Conservation (phyloP, 768 basidiomycete species). For the Daedaleopsis sinensis region DNA sequence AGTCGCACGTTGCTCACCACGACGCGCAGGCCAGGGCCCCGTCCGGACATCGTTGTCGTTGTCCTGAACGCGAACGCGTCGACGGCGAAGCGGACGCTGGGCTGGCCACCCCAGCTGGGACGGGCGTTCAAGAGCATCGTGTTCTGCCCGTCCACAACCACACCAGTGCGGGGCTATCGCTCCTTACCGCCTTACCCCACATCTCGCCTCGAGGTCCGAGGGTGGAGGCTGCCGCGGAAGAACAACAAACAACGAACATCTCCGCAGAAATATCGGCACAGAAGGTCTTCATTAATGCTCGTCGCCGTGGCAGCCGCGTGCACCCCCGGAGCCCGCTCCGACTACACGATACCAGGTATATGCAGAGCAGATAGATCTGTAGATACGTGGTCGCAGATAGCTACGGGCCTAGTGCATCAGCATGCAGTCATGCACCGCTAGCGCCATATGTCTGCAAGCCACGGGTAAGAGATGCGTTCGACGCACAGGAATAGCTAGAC, state of each 20-base stretch:
- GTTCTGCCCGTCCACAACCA: background rate
- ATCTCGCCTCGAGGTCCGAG: conserved; percentile 3
- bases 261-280: conserved; percentile 7
- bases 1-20: background rate
- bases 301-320: conserved; percentile 4
- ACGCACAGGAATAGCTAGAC: background rate
- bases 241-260: background rate
- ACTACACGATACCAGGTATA: background rate
- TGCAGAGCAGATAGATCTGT: background rate
- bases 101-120: background rate
- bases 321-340: background rate
- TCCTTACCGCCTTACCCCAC: background rate
- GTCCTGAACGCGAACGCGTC: background rate
- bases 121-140: background rate
- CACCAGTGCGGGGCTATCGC: background rate
- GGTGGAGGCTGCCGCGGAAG: background rate
- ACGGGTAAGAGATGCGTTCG: background rate
- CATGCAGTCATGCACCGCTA: background rate
- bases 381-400: background rate
- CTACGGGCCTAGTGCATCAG: background rate
- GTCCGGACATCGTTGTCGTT: background rate
- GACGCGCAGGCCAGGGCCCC: background rate
- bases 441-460: background rate
- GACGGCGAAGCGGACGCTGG: background rate
- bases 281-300: background rate